Evolutionary conservation across 805 yeast species (phyloP), one percentile per base, ranked within the genome.

Genomic region (Saccharomycopsis amapae): DNA sequence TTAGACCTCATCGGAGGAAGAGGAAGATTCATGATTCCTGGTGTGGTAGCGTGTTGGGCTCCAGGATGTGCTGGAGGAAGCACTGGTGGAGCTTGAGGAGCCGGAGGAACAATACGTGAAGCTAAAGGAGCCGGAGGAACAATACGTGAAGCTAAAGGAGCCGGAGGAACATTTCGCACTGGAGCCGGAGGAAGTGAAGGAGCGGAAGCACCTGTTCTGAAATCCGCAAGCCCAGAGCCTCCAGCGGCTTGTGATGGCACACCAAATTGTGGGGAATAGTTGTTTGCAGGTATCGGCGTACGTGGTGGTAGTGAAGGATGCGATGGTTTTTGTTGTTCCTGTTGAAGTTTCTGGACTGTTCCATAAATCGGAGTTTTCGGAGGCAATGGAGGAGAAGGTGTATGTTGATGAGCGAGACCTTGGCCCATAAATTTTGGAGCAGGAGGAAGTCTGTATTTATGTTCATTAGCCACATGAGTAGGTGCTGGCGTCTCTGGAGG

Each of bases 361-460:
- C 24, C 33, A 23, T 38, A 32, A n/a, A 44, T 23, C 15, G 24
- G 38, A 7, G 20, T 17, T 9, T 35, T 25, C 6, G 40, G 20
- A 15, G 48, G 44, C 13, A 36, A 15, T 7, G 42, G n/a, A 15
- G 35, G 47, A 12, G 44, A 34, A 15, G 10, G 34, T 20, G 41
- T 15, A 2, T 41, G 44, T 9, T 31, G 17, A 13, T 44, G 32
- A 3, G 44, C 38, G 18, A 44, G 30, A 28, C 45, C 46, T 2
- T 42, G 40, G 6, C 52, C 52, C 23, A 49, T 20, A 33, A 45
- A 49, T 18, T 44, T 25, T 20, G 53, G 50, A 4, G 50, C 50
- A 5, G 53, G 50, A 2, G 53, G 53, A 20, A 46, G 19, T 5
- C 22, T 34, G 23, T 18, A 18, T 34, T 34, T 18, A 5, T 6